Evolutionary conservation across 2,329 filamentous ascomycete genomes (phyloP).

Genomic region (Arthrobotrys megalospora): DNA sequence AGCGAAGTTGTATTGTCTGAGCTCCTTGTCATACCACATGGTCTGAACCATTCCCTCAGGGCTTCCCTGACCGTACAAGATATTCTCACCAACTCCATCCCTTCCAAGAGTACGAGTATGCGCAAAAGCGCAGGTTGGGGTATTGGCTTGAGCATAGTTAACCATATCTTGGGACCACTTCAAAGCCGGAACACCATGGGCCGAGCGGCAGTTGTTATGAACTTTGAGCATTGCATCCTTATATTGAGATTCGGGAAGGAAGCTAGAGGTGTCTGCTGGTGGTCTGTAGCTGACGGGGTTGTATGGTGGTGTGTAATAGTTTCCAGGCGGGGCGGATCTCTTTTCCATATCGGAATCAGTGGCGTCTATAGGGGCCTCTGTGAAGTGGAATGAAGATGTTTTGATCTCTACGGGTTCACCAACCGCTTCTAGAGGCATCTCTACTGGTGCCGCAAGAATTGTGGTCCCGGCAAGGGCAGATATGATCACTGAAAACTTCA

Average conservation of each 20-base stretch:
- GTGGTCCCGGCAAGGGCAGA: slow-evolving; percentile 34
- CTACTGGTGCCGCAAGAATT: slow-evolving; percentile 24
- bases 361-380: neutral
- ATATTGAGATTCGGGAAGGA: slow-evolving; percentile 33
- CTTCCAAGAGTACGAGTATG: slow-evolving; percentile 17
- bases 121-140: slow-evolving; percentile 21
- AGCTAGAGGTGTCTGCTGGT: slow-evolving; percentile 23
- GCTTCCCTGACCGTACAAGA: slow-evolving; percentile 4
- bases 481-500: slow-evolving; percentile 45
- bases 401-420: slow-evolving; percentile 23
- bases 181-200: slow-evolving; percentile 23
- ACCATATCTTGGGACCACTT: slow-evolving; percentile 37
- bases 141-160: slow-evolving; percentile 40
- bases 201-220: slow-evolving; percentile 26
- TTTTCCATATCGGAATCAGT: neutral
- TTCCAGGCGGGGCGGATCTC: slow-evolving; percentile 8
- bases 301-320: slow-evolving; percentile 13
- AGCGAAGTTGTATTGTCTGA: slow-evolving; percentile 37
- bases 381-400: slow-evolving; percentile 9
- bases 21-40: slow-evolving; percentile 41
- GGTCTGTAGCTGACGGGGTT: slow-evolving; percentile 27
- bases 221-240: slow-evolving; percentile 37
- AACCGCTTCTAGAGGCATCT: neutral
- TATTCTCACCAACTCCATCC: slow-evolving; percentile 44
- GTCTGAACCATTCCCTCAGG: slow-evolving; percentile 26